phyloP scores from a whole-genome alignment of 495 filamentous ascomycete species.

The Lepraria neglecta region DNA sequence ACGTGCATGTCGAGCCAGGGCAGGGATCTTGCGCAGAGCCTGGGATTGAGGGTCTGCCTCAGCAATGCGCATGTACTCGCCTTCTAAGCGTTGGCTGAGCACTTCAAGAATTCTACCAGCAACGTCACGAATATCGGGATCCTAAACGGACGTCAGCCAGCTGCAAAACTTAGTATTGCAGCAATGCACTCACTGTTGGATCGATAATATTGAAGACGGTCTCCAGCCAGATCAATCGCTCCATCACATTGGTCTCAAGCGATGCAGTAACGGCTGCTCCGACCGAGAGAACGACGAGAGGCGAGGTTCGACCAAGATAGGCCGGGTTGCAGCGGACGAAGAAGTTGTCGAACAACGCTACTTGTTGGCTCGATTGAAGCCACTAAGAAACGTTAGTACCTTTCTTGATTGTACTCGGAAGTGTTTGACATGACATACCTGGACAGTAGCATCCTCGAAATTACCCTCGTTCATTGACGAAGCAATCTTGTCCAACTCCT shows the following conservation, averaged over 20 bases:
- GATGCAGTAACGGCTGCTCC: constrained; percentile 71
- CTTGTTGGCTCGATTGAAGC: constrained; percentile 74
- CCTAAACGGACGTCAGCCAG: constrained; percentile 40
- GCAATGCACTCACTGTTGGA: constrained; percentile 37
- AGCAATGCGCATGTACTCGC: constrained; percentile 61
- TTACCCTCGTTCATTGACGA: constrained; percentile 55
- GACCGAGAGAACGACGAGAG: constrained; percentile 75
- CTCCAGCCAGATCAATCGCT: constrained; percentile 76
- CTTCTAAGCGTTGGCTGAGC: constrained; percentile 63
- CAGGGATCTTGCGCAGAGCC: constrained; percentile 56
- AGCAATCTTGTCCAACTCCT: constrained; percentile 59
- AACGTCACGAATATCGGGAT: constrained; percentile 67
- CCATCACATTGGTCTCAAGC: constrained; percentile 54
- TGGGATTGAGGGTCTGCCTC: constrained; percentile 55
- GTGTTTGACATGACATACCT: constrained; percentile 40
- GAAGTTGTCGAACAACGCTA: constrained; percentile 72
- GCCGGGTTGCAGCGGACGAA: constrained; percentile 67
- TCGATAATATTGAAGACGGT: constrained; percentile 55
- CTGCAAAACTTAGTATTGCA: background rate
- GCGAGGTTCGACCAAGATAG: constrained; percentile 64
- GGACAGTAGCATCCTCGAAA: constrained; percentile 64
- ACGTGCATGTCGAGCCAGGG: constrained; percentile 48
- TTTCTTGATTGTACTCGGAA: background rate
- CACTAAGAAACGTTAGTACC: constrained; percentile 50
- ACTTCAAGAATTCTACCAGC: constrained; percentile 59